phyloP scores from a whole-genome alignment of 2,329 filamentous ascomycete species.

The Fusarium sp. region DNA sequence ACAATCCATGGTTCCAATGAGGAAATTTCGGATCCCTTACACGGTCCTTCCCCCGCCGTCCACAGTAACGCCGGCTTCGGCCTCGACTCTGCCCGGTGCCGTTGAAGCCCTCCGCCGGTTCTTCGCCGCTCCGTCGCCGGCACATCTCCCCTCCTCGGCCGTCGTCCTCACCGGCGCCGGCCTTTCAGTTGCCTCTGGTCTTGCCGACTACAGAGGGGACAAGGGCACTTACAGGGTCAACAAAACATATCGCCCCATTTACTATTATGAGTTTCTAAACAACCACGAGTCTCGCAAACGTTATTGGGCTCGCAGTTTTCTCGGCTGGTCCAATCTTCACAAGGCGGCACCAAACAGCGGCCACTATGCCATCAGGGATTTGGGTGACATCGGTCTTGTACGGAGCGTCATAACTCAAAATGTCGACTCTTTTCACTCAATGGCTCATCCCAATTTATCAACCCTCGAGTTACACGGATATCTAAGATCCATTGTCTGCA shows the following conservation, averaged over 20 bases:
- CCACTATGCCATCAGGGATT: constrained; percentile 80
- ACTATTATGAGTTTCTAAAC: constrained; percentile 87
- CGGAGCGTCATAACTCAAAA: constrained; percentile 91
- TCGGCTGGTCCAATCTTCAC: constrained; percentile 88
- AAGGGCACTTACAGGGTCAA: constrained; percentile 95
- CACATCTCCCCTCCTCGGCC: constrained; percentile 59
- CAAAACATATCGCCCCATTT: constrained; percentile 90
- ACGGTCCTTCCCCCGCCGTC: constrained; percentile 84
- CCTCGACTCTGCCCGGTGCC: constrained; percentile 77
- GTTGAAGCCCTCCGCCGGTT: constrained; percentile 83
- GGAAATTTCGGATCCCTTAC: constrained; percentile 89
- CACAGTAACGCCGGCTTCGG: constrained; percentile 78
- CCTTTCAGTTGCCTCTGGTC: constrained; percentile 90
- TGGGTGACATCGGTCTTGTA: constrained; percentile 79
- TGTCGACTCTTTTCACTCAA: constrained; percentile 91
- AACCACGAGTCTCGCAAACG: constrained; percentile 88
- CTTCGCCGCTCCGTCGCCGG: constrained; percentile 70
- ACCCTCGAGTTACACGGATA: constrained; percentile 94
- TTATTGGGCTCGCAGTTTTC: constrained; percentile 95
- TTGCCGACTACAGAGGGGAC: constrained; percentile 91
- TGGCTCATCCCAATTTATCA: constrained; percentile 78
- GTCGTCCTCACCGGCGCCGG: constrained; percentile 82
- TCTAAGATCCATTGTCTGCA: constrained; percentile 83
- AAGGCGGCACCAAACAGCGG: constrained; percentile 83
- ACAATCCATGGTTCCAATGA: constrained; percentile 58